These are phyloP conservation scores for Penicillium frequentans DNA, from an alignment of 2,329 filamentous ascomycete genomes.

Conservation along the genomic window DNA sequence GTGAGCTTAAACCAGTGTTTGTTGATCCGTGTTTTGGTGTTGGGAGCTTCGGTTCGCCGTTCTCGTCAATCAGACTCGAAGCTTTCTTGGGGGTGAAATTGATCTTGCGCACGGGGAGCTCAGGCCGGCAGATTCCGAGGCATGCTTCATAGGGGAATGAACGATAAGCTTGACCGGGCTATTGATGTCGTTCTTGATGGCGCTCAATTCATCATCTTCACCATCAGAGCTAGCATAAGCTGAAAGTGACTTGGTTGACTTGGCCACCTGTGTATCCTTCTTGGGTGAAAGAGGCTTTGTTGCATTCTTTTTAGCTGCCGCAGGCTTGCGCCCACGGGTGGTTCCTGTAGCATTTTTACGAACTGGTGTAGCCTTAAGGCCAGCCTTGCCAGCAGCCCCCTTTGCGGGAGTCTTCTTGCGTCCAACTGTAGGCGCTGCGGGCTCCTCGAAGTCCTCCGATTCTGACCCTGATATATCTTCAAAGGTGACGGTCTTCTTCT, in stretches of 20 bases:
- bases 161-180: conserved; percentile 29
- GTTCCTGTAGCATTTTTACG: conserved; percentile 39
- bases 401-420: conserved; percentile 26
- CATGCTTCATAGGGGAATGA: conserved; percentile 35
- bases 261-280: conserved; percentile 49
- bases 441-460: conserved; percentile 39
- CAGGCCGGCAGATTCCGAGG: conserved; percentile 27
- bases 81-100: conserved; percentile 31
- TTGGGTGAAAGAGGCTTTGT: conserved; percentile 48
- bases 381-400: conserved; percentile 31
- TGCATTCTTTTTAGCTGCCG: conserved; percentile 29
- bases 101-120: conserved; percentile 34
- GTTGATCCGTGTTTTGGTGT: conserved; percentile 24
- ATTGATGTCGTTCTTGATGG: conserved; percentile 33
- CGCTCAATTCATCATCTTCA: conserved; percentile 46
- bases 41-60: conserved; percentile 30
- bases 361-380: conserved; percentile 47
- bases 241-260: conserved; percentile 40
- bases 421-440: conserved; percentile 20
- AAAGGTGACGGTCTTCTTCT: conserved; percentile 51
- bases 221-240: conserved; percentile 39
- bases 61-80: conserved; percentile 31
- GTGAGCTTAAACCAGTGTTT: conserved; percentile 28
- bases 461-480: conserved; percentile 43
- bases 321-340: conserved; percentile 32